phyloP scores from a whole-genome alignment of 2,329 filamentous ascomycete genomes.

The Mariannaea elegans region DNA sequence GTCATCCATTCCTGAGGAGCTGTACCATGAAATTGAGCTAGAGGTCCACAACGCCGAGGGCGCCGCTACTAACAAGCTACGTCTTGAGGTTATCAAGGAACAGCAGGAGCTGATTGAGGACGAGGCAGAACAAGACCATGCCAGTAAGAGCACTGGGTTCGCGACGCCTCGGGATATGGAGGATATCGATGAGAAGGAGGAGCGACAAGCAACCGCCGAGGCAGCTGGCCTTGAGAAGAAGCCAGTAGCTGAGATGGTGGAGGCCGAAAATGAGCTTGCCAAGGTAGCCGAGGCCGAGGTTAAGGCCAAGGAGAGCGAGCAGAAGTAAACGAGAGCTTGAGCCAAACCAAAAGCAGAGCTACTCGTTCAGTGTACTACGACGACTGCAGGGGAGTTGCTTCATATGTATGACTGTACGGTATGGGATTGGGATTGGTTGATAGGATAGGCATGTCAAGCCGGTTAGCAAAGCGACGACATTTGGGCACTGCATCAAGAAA shows the following conservation, averaged over 20 bases:
- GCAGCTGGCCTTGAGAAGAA: slow-evolving; percentile 57
- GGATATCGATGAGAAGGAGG: slow-evolving; percentile 94
- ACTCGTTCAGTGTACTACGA: slow-evolving; percentile 36
- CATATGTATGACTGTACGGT: slow-evolving; percentile 45
- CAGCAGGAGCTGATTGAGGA: slow-evolving; percentile 98
- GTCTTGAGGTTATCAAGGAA: slow-evolving; percentile 96
- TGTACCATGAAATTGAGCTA: slow-evolving; percentile 99
- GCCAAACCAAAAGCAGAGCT: slow-evolving; percentile 7
- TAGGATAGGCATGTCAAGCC: slow-evolving; percentile 27
- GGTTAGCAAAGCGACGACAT: slow-evolving; percentile 16
- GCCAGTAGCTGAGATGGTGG: slow-evolving; percentile 62
- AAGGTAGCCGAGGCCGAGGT: slow-evolving; percentile 40
- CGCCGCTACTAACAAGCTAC: slow-evolving; percentile 97
- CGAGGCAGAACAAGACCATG: slow-evolving; percentile 90
- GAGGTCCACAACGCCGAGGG: slow-evolving; percentile 97
- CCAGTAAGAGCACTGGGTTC: slow-evolving; percentile 78
- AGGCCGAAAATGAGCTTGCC: slow-evolving; percentile 61
- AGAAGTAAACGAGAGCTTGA: slow-evolving; percentile 24
- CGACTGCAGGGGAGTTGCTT: slow-evolving; percentile 34
- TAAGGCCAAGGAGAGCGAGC: slow-evolving; percentile 49
- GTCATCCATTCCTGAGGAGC: slow-evolving; percentile 93
- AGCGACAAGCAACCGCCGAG: slow-evolving; percentile 65
- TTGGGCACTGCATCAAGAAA: slow-evolving; percentile 40
- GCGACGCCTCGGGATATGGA: slow-evolving; percentile 85
- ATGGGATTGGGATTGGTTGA: slow-evolving; percentile 35